Conservation (phyloP, 2,329 filamentous ascomycete species). For the Cladosporium sp. region DNA sequence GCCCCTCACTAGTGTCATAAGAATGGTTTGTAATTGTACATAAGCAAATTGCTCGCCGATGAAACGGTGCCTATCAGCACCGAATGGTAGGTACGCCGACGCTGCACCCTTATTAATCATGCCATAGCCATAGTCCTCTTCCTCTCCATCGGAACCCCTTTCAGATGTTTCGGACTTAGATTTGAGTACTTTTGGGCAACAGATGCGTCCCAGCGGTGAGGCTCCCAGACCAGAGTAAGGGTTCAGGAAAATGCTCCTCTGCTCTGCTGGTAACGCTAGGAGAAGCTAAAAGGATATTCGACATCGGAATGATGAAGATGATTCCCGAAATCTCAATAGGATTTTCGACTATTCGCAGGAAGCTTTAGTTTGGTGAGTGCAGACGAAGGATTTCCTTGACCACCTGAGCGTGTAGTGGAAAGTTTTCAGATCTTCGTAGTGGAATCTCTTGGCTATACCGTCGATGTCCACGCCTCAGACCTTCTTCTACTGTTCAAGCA, state of each 20-base stretch:
- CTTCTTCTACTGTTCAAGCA: slow-evolving; percentile 77
- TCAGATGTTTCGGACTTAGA: slow-evolving; percentile 33
- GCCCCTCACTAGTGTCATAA: slow-evolving; percentile 71
- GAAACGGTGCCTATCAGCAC: slow-evolving; percentile 87
- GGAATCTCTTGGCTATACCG: slow-evolving; percentile 64
- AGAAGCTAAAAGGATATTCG: slow-evolving; percentile 79
- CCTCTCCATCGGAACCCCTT: slow-evolving; percentile 53
- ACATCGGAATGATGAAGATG: slow-evolving; percentile 77
- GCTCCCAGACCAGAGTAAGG: slow-evolving; percentile 72
- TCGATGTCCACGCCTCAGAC: slow-evolving; percentile 66
- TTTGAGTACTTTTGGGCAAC: slow-evolving; percentile 45
- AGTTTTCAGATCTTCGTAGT: slow-evolving; percentile 74
- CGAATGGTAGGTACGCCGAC: slow-evolving; percentile 91
- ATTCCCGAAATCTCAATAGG: slow-evolving; percentile 83
- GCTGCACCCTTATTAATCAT: slow-evolving; percentile 86
- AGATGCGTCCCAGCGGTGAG: slow-evolving; percentile 81
- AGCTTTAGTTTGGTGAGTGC: slow-evolving; percentile 91
- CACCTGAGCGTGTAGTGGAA: slow-evolving; percentile 81
- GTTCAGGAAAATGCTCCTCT: slow-evolving; percentile 76
- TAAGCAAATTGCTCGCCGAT: slow-evolving; percentile 98
- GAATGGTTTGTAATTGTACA: slow-evolving; percentile 84
- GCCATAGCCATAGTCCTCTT: slow-evolving; percentile 91
- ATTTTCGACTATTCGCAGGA: slow-evolving; percentile 87
- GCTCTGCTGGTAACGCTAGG: slow-evolving; percentile 79
- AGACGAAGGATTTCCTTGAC: no score